Percentiles rank a stretch among this genome's conserved stretches.
Evolutionary conservation across 495 filamentous ascomycete species (phyloP).

Genomic region (Pyrenopolyporus hunteri): DNA sequence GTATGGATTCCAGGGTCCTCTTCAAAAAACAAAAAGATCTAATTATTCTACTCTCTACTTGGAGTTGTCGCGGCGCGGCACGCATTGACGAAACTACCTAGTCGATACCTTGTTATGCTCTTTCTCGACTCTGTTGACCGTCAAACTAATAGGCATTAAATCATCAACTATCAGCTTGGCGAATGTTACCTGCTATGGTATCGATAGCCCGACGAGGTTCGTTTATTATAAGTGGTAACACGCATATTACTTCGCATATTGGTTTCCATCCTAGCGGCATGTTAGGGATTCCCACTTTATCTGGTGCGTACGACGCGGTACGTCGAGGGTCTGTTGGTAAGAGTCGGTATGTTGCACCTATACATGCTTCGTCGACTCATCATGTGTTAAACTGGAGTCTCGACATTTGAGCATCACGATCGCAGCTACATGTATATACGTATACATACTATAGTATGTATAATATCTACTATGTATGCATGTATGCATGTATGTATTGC

Average conservation of each 20-base stretch:
- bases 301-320: too few species aligned
- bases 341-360: too few species aligned
- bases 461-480: too few species aligned
- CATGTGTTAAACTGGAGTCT: conserved; percentile 18
- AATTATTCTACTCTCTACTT: neutral
- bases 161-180: conserved; percentile 31
- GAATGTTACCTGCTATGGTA: conserved; percentile 13
- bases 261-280: too few species aligned
- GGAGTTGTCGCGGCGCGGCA: conserved; percentile 16
- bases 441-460: too few species aligned
- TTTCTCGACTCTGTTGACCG: conserved; percentile 15
- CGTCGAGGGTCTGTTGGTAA: too few species aligned
- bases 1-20: neutral
- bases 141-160: too few species aligned
- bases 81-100: conserved; percentile 19
- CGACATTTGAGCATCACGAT: conserved; percentile 15
- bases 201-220: conserved; percentile 15
- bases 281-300: too few species aligned
- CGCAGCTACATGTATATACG: too few species aligned
- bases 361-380: too few species aligned
- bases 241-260: conserved; percentile 3
- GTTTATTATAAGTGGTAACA: conserved; percentile 5
- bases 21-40: neutral
- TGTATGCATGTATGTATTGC: too few species aligned
- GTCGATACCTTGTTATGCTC: too few species aligned